Percentiles rank a stretch among this genome's conserved stretches.
phyloP scores from a whole-genome alignment of 1,284 basidiomycete genomes.

The Laetiporus sulphureus region DNA sequence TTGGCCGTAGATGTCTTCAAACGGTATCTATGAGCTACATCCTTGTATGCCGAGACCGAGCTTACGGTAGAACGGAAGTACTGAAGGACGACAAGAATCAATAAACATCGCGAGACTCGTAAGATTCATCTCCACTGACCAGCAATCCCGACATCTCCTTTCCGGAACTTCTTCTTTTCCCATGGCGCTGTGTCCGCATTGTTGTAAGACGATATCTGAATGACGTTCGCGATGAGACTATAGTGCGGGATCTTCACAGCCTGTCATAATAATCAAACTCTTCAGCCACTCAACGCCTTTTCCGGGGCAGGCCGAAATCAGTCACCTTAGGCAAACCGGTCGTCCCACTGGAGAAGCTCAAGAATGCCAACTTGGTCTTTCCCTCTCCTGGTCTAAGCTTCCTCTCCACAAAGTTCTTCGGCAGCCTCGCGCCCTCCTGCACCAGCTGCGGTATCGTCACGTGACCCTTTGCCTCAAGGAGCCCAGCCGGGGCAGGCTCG shows the following conservation, averaged over 20 bases:
- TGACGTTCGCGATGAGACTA: slow-evolving; percentile 57
- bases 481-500: slow-evolving; percentile 18
- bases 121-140: slow-evolving; percentile 30
- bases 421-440: slow-evolving; percentile 38
- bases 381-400: slow-evolving; percentile 54
- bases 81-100: slow-evolving; percentile 10
- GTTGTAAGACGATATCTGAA: slow-evolving; percentile 52
- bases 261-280: slow-evolving; percentile 32
- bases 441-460: slow-evolving; percentile 47
- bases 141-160: slow-evolving; percentile 49
- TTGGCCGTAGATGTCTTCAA: slow-evolving; percentile 62
- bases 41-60: neutral
- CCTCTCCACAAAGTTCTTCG: slow-evolving; percentile 37
- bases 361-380: slow-evolving; percentile 61
- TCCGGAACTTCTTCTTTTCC: slow-evolving; percentile 33
- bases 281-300: neutral
- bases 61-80: slow-evolving; percentile 27
- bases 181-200: slow-evolving; percentile 35
- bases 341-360: slow-evolving; percentile 76
- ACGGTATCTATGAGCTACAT: too few relatives aligned
- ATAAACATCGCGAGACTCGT: neutral
- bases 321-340: slow-evolving; percentile 73
- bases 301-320: neutral
- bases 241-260: slow-evolving; percentile 70
- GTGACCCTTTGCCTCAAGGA: slow-evolving; percentile 2